Evolutionary conservation across 2,329 filamentous ascomycete species (phyloP), one percentile per base, ranked within the genome.

Genomic region (Nemania sp.): DNA sequence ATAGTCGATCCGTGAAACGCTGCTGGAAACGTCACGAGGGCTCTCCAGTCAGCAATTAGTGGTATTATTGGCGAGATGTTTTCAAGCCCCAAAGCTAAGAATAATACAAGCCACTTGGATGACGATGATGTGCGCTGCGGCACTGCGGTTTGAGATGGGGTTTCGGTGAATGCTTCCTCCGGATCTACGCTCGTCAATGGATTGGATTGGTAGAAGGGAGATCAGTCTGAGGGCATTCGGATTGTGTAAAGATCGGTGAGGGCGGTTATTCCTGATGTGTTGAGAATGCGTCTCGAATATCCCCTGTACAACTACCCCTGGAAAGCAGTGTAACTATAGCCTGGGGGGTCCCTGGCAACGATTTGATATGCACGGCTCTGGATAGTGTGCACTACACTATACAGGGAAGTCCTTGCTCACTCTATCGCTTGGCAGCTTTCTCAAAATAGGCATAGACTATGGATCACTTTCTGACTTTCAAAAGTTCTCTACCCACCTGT

Each of bases 281-380:
- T 79, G 79, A 80, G 78, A 77, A 74, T 78, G 75, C 78, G 80
- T 82, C 78, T 82, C 79, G 77, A 78, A 73, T 58, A 72, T 67
- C 73, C 75, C n/a, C 75, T 75, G 74, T 61, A 62, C n/a, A 32
- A 49, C 60, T 62, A 61, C 60, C 66, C 74, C 69, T 69, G 64
- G 66, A 62, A 26, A 59, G 54, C 52, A 54, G 52, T 54, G 52
- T 20, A 43, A 47, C 65, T 65, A 56, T 24, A 52, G 49, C 15
- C 53, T 24, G 35, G 53, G n/a, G 55, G 52, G 49, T 7, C 75
- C 74, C 71, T 73, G 65, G 72, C 58, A 67, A 54, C 66, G 65
- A 68, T 68, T 74, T 75, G 67, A 68, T 70, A 75, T 76, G 73
- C 74, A 73, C 72, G 70, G 69, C 60, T 68, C 67, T 68, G 35